These are phyloP conservation scores for Ophiostoma montium DNA, from an alignment of 2,329 filamentous ascomycete species.

Conservation along the genomic window DNA sequence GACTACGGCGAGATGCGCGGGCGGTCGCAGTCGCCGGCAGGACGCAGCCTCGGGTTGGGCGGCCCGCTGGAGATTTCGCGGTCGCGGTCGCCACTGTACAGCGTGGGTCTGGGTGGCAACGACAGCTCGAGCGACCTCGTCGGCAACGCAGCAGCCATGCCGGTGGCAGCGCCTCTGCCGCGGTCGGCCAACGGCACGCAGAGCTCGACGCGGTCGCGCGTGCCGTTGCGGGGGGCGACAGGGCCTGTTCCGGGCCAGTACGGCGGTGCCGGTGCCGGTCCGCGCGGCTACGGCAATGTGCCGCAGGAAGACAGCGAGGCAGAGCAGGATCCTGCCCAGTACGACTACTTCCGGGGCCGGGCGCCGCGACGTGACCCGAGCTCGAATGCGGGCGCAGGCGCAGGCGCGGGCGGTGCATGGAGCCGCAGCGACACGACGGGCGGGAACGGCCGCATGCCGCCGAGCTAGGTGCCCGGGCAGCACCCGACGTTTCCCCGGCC, in stretches of 20 bases:
- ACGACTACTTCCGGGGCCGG: slow-evolving; percentile 42
- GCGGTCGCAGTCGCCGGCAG: slow-evolving; percentile 7
- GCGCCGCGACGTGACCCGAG: slow-evolving; percentile 8
- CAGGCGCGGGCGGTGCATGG: slow-evolving; percentile 5
- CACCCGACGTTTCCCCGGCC: not conserved
- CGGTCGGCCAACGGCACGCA: not conserved
- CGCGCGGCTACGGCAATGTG: slow-evolving; percentile 44
- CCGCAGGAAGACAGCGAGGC: slow-evolving; percentile 35
- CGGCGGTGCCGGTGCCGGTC: slow-evolving; percentile 44
- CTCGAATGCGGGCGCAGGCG: not conserved
- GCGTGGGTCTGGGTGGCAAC: slow-evolving; percentile 26
- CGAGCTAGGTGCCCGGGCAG: slow-evolving; percentile 11
- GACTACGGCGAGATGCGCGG: slow-evolving; percentile 1
- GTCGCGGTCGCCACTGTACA: slow-evolving; percentile 34
- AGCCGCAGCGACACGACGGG: slow-evolving; percentile 6
- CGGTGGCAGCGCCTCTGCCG: slow-evolving; percentile 20
- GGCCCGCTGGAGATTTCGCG: slow-evolving; percentile 17
- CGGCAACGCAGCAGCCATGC: slow-evolving; percentile 36
- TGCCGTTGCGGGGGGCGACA: not conserved
- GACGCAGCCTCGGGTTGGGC: slow-evolving; percentile 16
- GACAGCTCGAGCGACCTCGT: slow-evolving; percentile 40
- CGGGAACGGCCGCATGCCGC: slow-evolving; percentile 5
- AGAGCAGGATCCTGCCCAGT: slow-evolving; percentile 31
- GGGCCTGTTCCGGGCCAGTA: slow-evolving; percentile 31
- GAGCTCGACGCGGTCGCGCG: not conserved